Evolutionary conservation across 2,329 filamentous ascomycete species (phyloP).

Genomic region (Verticillium alfalfae): DNA sequence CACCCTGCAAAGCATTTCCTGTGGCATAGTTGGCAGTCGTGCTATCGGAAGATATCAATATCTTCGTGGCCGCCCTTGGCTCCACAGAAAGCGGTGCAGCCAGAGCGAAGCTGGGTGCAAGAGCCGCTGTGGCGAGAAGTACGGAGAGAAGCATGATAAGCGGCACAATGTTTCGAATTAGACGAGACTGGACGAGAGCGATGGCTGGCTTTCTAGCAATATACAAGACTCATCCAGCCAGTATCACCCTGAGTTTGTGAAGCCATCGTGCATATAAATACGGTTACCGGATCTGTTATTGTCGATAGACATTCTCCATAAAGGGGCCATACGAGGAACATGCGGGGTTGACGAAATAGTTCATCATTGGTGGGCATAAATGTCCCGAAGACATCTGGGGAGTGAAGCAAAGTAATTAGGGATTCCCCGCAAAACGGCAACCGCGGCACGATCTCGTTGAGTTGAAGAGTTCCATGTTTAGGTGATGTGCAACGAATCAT

Average conservation of each 20-base stretch:
- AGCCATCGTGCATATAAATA: too few relatives aligned
- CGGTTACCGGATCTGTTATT: too few relatives aligned
- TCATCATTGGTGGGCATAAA: too few relatives aligned
- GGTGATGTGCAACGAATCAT: background rate
- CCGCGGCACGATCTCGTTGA: background rate
- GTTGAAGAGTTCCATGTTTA: background rate
- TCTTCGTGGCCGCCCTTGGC: background rate
- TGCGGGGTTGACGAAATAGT: background rate
- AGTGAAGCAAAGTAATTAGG: too few relatives aligned
- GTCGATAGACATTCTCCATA: background rate
- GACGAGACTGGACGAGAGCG: too few relatives aligned
- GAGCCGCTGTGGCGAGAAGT: background rate
- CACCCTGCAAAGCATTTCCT: background rate
- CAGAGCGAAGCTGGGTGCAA: background rate
- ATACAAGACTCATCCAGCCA: too few relatives aligned
- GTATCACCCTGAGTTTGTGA: too few relatives aligned
- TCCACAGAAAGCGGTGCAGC: background rate
- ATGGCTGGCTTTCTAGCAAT: too few relatives aligned
- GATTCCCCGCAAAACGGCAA: background rate
- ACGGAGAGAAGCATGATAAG: background rate
- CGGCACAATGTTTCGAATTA: too few relatives aligned
- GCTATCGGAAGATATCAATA: conserved; percentile 1
- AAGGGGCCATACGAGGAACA: too few relatives aligned
- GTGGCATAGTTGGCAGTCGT: conserved; percentile 1
- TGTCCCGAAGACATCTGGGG: too few relatives aligned